phyloP scores from a whole-genome alignment of 768 basidiomycete genomes.

The Kwoniella shandongensis region DNA sequence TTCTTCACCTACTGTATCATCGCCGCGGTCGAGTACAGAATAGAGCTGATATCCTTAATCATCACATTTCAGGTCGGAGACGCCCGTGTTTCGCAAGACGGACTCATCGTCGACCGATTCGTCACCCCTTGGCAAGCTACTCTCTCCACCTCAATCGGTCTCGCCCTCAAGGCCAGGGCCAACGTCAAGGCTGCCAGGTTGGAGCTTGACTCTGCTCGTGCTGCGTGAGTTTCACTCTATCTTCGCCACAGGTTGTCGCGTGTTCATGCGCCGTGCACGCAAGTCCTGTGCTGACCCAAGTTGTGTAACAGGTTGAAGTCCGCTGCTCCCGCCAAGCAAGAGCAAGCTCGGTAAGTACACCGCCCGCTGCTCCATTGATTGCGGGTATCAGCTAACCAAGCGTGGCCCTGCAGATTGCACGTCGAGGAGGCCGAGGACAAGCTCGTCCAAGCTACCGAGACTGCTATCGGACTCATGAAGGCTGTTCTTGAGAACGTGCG shows the following conservation, averaged over 20 bases:
- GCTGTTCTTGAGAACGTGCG: conserved; percentile 95
- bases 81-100: conserved; percentile 79
- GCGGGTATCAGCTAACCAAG: not conserved
- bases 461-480: conserved; percentile 95
- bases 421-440: conserved; percentile 67
- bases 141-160: conserved; percentile 73
- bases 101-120: conserved; percentile 60
- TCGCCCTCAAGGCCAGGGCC: conserved; percentile 80
- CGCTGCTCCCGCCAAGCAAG: conserved; percentile 72
- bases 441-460: conserved; percentile 95
- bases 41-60: not conserved
- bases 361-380: conserved; percentile 4
- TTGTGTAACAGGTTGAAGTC: conserved; percentile 67
- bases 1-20: too few relatives aligned
- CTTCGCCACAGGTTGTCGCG: too few relatives aligned
- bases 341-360: conserved; percentile 67
- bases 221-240: conserved; percentile 42
- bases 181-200: conserved; percentile 61
- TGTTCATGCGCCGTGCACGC: too few relatives aligned
- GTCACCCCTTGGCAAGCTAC: conserved; percentile 64
- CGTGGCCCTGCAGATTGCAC: conserved; percentile 59
- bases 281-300: not conserved
- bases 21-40: too few relatives aligned
- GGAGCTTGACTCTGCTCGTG: conserved; percentile 76
- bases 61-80: conserved; percentile 58